These are phyloP conservation scores for Psidium friedrichsthalianum DNA, from an alignment of 345 rosid species.

Conservation along the genomic window DNA sequence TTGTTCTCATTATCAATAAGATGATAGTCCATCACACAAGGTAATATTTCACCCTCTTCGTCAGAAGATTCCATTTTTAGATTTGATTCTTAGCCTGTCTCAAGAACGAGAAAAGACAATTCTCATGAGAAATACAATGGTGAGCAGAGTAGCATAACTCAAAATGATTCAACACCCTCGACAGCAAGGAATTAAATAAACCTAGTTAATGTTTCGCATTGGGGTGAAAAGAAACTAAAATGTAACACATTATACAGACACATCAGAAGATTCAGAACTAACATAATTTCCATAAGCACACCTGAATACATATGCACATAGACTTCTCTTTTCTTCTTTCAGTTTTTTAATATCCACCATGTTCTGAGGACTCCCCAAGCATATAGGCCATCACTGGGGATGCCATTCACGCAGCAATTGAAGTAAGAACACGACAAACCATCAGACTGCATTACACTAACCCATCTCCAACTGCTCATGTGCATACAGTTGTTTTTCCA, in stretches of 20 bases:
- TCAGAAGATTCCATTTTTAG: constrained; percentile 28
- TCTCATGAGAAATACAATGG: neutral
- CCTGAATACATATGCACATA: neutral
- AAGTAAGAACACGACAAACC: neutral
- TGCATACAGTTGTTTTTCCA: neutral
- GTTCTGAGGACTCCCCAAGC: neutral
- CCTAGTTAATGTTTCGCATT: neutral
- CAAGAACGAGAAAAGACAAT: neutral
- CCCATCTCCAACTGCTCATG: neutral
- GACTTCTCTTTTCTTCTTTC: neutral
- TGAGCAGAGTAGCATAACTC: neutral
- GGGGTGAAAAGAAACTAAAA: neutral
- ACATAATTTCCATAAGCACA: neutral
- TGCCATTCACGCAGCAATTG: neutral
- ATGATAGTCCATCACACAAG: constrained; percentile 19
- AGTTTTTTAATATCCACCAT: neutral
- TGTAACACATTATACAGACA: neutral
- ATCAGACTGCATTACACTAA: neutral
- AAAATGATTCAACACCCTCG: neutral
- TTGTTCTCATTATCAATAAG: constrained; percentile 16
- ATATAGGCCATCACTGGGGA: neutral
- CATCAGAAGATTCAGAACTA: neutral
- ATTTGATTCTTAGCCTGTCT: neutral
- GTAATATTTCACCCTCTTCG: constrained; percentile 34
- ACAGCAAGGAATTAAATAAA: neutral